A percentile compares a stretch with the other conserved stretches of the same genome.
Conservation (phyloP, 345 rosid genomes). For the Brassica cretica region DNA sequence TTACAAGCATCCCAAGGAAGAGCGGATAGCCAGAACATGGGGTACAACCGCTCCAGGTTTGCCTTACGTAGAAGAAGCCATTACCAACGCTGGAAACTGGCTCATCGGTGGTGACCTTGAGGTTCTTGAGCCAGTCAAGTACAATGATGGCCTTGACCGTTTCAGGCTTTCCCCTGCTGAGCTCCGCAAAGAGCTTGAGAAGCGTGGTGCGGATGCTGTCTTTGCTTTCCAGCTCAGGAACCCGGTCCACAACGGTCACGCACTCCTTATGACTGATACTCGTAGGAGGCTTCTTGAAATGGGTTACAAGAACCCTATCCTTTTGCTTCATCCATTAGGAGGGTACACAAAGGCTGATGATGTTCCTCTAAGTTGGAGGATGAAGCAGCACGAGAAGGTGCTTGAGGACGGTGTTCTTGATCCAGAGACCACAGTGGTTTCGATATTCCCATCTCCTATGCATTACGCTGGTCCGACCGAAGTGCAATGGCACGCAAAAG, state of each 20-base stretch:
- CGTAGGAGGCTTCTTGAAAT: slow-evolving; percentile 88
- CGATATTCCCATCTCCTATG: slow-evolving; percentile 99
- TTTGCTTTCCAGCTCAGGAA: slow-evolving; percentile 99
- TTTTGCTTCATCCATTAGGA: slow-evolving; percentile 93
- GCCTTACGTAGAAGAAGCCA: slow-evolving; percentile 80
- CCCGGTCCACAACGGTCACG: slow-evolving; percentile 99
- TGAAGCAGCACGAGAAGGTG: slow-evolving; percentile 98
- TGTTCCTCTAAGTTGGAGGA: slow-evolving; percentile 96
- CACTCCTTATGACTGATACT: slow-evolving; percentile 94
- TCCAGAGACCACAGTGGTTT: slow-evolving; percentile 96
- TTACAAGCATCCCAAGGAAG: slow-evolving; percentile 97
- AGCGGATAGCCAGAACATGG: slow-evolving; percentile 96
- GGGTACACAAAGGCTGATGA: slow-evolving; percentile 98
- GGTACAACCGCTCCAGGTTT: slow-evolving; percentile 92
- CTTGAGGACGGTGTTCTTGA: slow-evolving; percentile 97
- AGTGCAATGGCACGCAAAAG: slow-evolving; percentile 99
- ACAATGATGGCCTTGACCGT: slow-evolving; percentile 91
- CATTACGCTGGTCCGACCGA: slow-evolving; percentile 99
- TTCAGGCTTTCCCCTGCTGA: slow-evolving; percentile 86
- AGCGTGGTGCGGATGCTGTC: slow-evolving; percentile 92
- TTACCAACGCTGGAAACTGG: slow-evolving; percentile 75
- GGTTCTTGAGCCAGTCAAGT: slow-evolving; percentile 86
- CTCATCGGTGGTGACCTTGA: slow-evolving; percentile 92
- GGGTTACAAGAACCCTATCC: slow-evolving; percentile 94
- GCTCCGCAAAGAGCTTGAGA: slow-evolving; percentile 73